A percentile compares a stretch with the other conserved stretches of the same genome.
Conservation (phyloP, 208 protist genomes). For the Leishmania guyanensis region DNA sequence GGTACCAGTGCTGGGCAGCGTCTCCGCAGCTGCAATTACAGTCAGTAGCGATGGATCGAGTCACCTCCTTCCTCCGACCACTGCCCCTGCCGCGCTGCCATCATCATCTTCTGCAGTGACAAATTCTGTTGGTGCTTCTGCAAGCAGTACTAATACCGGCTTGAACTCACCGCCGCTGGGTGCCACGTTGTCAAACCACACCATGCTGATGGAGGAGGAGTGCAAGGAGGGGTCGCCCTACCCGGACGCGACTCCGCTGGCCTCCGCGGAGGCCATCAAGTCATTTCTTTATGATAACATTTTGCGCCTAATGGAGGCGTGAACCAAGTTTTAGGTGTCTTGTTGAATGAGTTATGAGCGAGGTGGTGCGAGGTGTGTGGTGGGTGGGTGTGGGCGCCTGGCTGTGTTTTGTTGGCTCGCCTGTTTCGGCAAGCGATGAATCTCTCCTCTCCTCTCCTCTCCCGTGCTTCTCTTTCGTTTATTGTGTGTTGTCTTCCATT, state of each 20-base stretch:
- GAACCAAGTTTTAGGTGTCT: neutral
- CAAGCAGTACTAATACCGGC: neutral
- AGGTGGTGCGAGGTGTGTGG: neutral
- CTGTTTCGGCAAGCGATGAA: neutral
- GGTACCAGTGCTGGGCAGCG: neutral
- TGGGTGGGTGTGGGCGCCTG: neutral
- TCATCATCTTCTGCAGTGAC: neutral
- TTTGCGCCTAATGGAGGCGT: constrained; percentile 24
- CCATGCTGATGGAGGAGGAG: constrained; percentile 22
- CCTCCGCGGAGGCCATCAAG: constrained; percentile 43
- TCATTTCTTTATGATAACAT: constrained; percentile 56
- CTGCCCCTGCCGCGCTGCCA: constrained; percentile 9
- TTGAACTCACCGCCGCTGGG: constrained; percentile 19
- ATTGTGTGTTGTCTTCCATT: neutral
- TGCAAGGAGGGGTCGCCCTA: constrained; percentile 36
- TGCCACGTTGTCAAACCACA: constrained; percentile 31
- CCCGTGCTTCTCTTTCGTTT: neutral
- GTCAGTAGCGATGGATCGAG: neutral
- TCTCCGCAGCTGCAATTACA: too few relatives aligned
- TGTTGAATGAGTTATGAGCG: neutral
- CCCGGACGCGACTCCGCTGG: constrained; percentile 36
- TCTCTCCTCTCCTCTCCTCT: neutral
- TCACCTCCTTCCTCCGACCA: neutral
- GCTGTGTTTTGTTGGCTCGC: neutral
- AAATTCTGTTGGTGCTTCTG: neutral